phyloP scores from a whole-genome alignment of 352 stramenopile genomes.

The Phytophthora uliginosa region DNA sequence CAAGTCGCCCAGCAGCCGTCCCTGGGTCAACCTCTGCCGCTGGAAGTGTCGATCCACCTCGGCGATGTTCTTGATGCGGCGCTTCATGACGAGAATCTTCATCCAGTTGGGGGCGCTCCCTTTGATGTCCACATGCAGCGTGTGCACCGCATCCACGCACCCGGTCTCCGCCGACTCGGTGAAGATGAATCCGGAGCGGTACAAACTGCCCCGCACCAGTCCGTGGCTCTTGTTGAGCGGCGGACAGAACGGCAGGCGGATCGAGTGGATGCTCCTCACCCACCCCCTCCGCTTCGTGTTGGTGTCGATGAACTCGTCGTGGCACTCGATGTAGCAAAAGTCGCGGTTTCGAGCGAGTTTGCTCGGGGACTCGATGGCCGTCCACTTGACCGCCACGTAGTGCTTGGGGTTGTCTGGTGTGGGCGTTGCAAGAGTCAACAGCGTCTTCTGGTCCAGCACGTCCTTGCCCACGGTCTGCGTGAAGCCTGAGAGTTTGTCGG shows the following conservation, averaged over 20 bases:
- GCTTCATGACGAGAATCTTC: constrained; percentile 83
- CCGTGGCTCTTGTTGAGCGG: constrained; percentile 63
- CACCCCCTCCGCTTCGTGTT: constrained; percentile 75
- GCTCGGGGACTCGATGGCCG: constrained; percentile 75
- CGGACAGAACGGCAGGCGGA: constrained; percentile 79
- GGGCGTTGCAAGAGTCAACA: constrained; percentile 70
- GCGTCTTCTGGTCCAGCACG: constrained; percentile 82
- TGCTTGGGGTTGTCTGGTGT: constrained; percentile 84
- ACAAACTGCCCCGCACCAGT: constrained; percentile 76
- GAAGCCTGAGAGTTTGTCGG: constrained; percentile 77
- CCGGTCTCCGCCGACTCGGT: constrained; percentile 61
- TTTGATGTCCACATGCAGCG: constrained; percentile 85
- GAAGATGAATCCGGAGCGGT: constrained; percentile 86
- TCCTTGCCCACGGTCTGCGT: constrained; percentile 81
- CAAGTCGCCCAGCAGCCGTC: constrained; percentile 65
- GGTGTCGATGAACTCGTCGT: constrained; percentile 88
- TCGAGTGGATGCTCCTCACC: constrained; percentile 84
- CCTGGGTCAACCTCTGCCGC: constrained; percentile 58
- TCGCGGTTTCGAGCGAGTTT: constrained; percentile 84
- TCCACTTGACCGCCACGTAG: constrained; percentile 89
- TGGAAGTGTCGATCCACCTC: constrained; percentile 80
- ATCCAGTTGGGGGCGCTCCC: constrained; percentile 80
- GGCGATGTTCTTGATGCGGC: constrained; percentile 79
- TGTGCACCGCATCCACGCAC: constrained; percentile 81
- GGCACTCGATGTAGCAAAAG: constrained; percentile 88